Evolutionary conservation across 805 yeast species (phyloP).

Genomic region (Saccharomycopsis sp.): DNA sequence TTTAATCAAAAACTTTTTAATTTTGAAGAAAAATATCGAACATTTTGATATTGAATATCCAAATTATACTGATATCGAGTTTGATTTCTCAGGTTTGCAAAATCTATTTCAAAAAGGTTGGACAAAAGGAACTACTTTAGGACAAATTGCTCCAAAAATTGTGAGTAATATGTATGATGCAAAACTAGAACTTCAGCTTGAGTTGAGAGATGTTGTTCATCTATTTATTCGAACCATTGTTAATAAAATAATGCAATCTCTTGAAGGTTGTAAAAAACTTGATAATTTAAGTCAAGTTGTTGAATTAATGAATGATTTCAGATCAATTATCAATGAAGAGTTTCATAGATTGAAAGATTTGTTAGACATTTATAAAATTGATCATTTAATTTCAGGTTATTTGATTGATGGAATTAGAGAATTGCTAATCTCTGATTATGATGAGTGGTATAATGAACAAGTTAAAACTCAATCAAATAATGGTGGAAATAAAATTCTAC

Average conservation of each 20-base stretch:
- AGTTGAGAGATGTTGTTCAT: conserved; percentile 60
- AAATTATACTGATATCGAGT: conserved; percentile 49
- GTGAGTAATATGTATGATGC: conserved; percentile 78
- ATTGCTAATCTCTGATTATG: conserved; percentile 47
- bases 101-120: conserved; percentile 32
- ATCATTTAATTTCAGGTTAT: conserved; percentile 38
- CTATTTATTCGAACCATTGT: conserved; percentile 54
- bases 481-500: conserved; percentile 2
- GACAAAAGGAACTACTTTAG: conserved; percentile 26
- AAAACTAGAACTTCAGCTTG: conserved; percentile 58
- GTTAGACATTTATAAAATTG: conserved; percentile 45
- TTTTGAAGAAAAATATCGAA: conserved; percentile 57
- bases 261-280: conserved; percentile 16
- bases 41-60: conserved; percentile 74
- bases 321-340: conserved; percentile 38
- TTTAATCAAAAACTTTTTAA: conserved; percentile 59
- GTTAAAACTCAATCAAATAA: background rate
- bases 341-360: conserved; percentile 45
- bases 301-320: conserved; percentile 32
- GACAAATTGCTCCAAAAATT: conserved; percentile 61
- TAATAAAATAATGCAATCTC: conserved; percentile 37
- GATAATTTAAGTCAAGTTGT: conserved; percentile 7
- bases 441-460: conserved; percentile 21
- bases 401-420: conserved; percentile 60
- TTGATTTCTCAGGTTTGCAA: conserved; percentile 73